Evolutionary conservation across 2,329 filamentous ascomycete species (phyloP).

Genomic region (Fonsecaea erecta): DNA sequence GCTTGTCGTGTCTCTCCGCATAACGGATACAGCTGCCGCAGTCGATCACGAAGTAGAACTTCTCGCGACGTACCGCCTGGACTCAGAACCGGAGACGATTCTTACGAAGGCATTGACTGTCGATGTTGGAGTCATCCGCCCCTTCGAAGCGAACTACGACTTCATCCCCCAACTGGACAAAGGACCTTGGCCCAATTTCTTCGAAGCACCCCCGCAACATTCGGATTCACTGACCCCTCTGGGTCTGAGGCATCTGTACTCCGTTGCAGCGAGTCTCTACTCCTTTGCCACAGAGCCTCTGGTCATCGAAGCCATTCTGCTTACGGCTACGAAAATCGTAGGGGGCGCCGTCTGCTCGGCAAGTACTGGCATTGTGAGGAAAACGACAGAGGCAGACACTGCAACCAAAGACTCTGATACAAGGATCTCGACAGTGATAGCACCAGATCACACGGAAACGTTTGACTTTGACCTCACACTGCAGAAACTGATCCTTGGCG

Average conservation of each 20-base stretch:
- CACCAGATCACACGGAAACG: slow-evolving; percentile 71
- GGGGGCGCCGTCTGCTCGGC: slow-evolving; percentile 65
- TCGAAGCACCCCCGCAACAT: slow-evolving; percentile 53
- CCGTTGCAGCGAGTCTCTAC: slow-evolving; percentile 69
- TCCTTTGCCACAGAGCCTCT: slow-evolving; percentile 74
- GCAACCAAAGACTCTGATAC: slow-evolving; percentile 1
- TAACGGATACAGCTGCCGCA: slow-evolving; percentile 59
- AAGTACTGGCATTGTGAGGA: slow-evolving; percentile 35
- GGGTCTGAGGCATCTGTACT: slow-evolving; percentile 82
- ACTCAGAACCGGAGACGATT: slow-evolving; percentile 77
- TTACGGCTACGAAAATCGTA: slow-evolving; percentile 65
- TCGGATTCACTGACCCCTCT: slow-evolving; percentile 37
- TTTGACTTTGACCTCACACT: slow-evolving; percentile 74
- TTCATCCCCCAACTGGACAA: slow-evolving; percentile 77
- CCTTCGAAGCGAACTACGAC: slow-evolving; percentile 92
- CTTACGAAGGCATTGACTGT: slow-evolving; percentile 74
- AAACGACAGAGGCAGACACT: not conserved
- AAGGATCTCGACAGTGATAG: slow-evolving; percentile 48
- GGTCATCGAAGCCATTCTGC: slow-evolving; percentile 65
- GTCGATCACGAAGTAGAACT: slow-evolving; percentile 71
- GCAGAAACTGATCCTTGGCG: slow-evolving; percentile 79
- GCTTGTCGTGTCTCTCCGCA: slow-evolving; percentile 48
- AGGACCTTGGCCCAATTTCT: slow-evolving; percentile 85
- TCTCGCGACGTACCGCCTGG: slow-evolving; percentile 75
- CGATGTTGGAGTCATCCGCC: slow-evolving; percentile 73